Evolutionary conservation across 1,284 basidiomycete species (phyloP).

Genomic region (Ceratobasidium sp.): DNA sequence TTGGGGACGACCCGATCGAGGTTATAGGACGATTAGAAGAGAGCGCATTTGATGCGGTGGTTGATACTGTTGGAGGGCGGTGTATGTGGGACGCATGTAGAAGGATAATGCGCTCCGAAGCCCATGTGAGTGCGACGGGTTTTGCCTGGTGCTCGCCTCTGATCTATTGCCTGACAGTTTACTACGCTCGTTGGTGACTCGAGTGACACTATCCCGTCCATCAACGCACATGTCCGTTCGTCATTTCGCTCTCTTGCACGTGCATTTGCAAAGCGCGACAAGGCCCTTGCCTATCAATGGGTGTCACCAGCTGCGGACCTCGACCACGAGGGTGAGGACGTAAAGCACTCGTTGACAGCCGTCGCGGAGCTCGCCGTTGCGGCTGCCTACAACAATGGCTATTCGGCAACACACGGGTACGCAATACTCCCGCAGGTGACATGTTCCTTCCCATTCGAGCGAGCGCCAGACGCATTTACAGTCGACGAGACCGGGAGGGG

Average conservation of each 20-base stretch:
- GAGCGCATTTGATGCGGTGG: conserved; percentile 77
- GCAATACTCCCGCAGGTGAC: conserved; percentile 48
- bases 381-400: conserved; percentile 15
- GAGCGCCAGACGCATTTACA: conserved; percentile 56
- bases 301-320: conserved; percentile 76
- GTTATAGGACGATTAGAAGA: conserved; percentile 66
- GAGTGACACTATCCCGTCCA: conserved; percentile 65
- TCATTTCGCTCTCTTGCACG: conserved; percentile 71
- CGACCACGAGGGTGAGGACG: conserved; percentile 80
- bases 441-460: conserved; percentile 57
- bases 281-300: conserved; percentile 74
- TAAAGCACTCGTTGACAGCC: conserved; percentile 70
- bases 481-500: conserved; percentile 26
- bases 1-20: conserved; percentile 61
- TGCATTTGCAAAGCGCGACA: conserved; percentile 51
- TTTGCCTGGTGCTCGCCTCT: neutral
- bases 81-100: conserved; percentile 78
- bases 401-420: neutral
- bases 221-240: conserved; percentile 74
- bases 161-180: conserved; percentile 65
- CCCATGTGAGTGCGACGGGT: conserved; percentile 53
- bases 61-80: conserved; percentile 83
- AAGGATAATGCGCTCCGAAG: conserved; percentile 63
- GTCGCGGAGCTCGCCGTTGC: conserved; percentile 63
- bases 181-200: conserved; percentile 78